phyloP scores from a whole-genome alignment of 345 rosid species.

The Populus nigra region DNA sequence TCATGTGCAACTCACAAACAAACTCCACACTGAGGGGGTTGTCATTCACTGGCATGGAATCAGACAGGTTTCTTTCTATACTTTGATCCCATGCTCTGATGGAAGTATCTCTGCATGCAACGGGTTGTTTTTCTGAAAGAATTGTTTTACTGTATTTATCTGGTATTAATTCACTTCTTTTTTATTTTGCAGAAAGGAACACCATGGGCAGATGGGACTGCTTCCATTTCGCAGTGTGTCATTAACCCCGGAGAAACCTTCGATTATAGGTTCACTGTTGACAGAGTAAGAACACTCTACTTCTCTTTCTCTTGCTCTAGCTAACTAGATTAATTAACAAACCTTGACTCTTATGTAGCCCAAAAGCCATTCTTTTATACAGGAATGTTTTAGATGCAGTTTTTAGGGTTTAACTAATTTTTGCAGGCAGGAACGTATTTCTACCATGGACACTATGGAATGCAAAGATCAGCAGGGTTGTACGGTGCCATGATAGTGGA shows the following conservation, averaged over 20 bases:
- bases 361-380: too few relatives aligned
- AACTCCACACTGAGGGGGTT: conserved; percentile 68
- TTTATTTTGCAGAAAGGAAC: conserved; percentile 50
- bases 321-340: too few relatives aligned
- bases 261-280: conserved; percentile 65
- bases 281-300: conserved; percentile 40
- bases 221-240: conserved; percentile 70
- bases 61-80: conserved; percentile 48
- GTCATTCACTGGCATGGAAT: conserved; percentile 98
- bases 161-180: too few relatives aligned
- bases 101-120: background rate
- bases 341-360: too few relatives aligned
- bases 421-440: conserved; percentile 75
- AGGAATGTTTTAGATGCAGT: too few relatives aligned
- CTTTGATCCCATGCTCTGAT: background rate
- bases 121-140: too few relatives aligned
- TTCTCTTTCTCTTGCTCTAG: background rate
- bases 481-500: conserved; percentile 66
- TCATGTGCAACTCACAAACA: conserved; percentile 56
- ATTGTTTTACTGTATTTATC: too few relatives aligned
- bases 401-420: too few relatives aligned
- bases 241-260: conserved; percentile 79
- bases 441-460: conserved; percentile 84
- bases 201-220: conserved; percentile 93
- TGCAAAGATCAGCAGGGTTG: conserved; percentile 83